A percentile compares a stretch with the other conserved stretches of the same genome.
These are phyloP conservation scores for Beta lomatogona DNA, from an alignment of 179 eudicot genomes.

Conservation along the genomic window DNA sequence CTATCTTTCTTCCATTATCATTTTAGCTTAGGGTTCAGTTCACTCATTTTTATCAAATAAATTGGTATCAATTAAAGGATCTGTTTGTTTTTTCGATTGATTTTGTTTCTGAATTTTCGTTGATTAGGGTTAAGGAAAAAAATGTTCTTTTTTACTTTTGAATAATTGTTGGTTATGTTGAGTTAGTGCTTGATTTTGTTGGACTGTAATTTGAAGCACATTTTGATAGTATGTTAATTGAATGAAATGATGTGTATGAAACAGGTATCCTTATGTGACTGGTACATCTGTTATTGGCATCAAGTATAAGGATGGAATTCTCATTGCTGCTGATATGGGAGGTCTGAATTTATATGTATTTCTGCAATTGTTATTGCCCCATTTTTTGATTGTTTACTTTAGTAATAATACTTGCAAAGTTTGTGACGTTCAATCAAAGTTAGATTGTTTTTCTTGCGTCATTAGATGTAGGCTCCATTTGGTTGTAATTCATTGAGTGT, in stretches of 20 bases:
- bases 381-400: background rate
- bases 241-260: background rate
- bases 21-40: slow-evolving; percentile 27
- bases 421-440: background rate
- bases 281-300: slow-evolving; percentile 94
- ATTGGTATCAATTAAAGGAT: background rate
- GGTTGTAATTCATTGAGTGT: background rate
- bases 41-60: background rate
- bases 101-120: background rate
- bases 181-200: background rate
- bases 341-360: slow-evolving; percentile 44
- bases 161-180: background rate
- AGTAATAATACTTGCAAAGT: background rate
- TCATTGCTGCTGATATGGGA: slow-evolving; percentile 99
- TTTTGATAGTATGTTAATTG: background rate
- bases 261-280: slow-evolving; percentile 84
- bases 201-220: slow-evolving; percentile 3
- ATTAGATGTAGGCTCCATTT: background rate
- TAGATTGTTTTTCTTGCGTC: background rate
- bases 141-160: background rate
- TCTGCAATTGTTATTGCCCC: slow-evolving; percentile 1
- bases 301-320: slow-evolving; percentile 95
- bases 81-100: background rate
- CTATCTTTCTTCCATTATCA: background rate
- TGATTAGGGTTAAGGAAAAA: background rate